Base-by-base conservation (phyloP, 495 filamentous ascomycete species). In the Achaetomiella virescens region DNA sequence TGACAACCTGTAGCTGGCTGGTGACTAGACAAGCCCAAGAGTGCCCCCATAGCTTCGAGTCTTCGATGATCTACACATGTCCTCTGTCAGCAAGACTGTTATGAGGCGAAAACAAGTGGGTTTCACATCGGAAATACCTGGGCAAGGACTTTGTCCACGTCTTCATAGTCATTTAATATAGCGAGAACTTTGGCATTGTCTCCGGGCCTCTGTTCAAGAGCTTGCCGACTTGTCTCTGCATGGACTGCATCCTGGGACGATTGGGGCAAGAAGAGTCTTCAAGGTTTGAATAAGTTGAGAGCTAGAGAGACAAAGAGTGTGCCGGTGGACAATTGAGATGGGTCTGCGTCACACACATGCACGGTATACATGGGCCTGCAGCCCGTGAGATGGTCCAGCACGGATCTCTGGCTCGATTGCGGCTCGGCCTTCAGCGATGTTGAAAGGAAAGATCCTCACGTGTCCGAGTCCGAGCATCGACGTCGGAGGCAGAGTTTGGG, bases 1-100 rank as follows among this genome's bases (percentile, higher is more conserved):
- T 78, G 27, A 81, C 73, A 52, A 89, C 76, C 27, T 82, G 78
- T 55, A 86, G 75, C 67, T 97, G 91, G 57, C 81, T 79, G 52
- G 74, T 78, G 31, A 90, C 76, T 45, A 96, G 82, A 33, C 83
- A 80, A 11, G 81, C 76, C 92, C 92, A 97, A 5, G 86, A 81
- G 67, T 95, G 89, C 62, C 86, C 84, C 90, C 89, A 97, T 58
- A 82, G 74, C 70, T 84, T 88, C 43, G 85, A 83, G 53, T 86
- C 84, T 54, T 91, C 88, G 57, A 93, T 81, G 58, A 97, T 83
- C 91, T 95, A 59, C 5, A 27, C 52, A n/a, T 33, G 36, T 29
- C 25, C 21, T 8, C 15, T 27, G 54, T 63, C 45, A 62, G 63
- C 43, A 14, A 17, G 11, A 35, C 38, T 4, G 42, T 41, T 8